phyloP scores from a whole-genome alignment of 2,329 filamentous ascomycete genomes.

The Aspergillus tubingensis region DNA sequence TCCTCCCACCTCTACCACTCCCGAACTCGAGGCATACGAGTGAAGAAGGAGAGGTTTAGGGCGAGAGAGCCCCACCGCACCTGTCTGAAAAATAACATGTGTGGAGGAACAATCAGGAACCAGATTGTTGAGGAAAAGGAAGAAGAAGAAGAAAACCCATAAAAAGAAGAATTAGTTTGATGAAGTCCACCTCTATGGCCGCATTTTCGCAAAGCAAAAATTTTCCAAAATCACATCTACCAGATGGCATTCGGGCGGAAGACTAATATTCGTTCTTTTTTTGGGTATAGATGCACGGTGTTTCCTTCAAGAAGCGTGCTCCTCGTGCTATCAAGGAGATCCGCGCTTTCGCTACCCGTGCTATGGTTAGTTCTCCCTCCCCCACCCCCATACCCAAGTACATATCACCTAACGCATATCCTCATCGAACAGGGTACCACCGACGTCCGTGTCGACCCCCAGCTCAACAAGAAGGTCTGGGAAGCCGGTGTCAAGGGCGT shows the following conservation, averaged over 20 bases:
- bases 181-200: constrained; percentile 67
- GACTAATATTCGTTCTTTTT: constrained; percentile 60
- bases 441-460: constrained; percentile 96
- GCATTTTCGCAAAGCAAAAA: constrained; percentile 24
- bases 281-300: constrained; percentile 80
- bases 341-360: constrained; percentile 85
- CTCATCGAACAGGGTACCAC: constrained; percentile 71
- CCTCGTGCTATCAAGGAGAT: constrained; percentile 99
- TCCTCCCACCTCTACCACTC: background rate
- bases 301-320: constrained; percentile 99
- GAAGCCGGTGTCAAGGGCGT: constrained; percentile 99
- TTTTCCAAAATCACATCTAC: constrained; percentile 17
- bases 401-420: constrained; percentile 7
- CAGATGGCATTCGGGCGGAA: constrained; percentile 62
- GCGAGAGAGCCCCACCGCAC: background rate
- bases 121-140: constrained; percentile 8
- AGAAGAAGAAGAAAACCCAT: constrained; percentile 18
- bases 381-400: background rate
- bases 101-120: constrained; percentile 17
- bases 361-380: constrained; percentile 77
- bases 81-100: background rate
- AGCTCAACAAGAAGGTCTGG: constrained; percentile 99
- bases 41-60: background rate
- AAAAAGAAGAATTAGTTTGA: constrained; percentile 63
- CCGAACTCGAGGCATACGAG: background rate